Evolutionary conservation across 2,329 filamentous ascomycete genomes (phyloP), one percentile per base, ranked within the genome.

Genomic region (Verticillium zaregamsianum): DNA sequence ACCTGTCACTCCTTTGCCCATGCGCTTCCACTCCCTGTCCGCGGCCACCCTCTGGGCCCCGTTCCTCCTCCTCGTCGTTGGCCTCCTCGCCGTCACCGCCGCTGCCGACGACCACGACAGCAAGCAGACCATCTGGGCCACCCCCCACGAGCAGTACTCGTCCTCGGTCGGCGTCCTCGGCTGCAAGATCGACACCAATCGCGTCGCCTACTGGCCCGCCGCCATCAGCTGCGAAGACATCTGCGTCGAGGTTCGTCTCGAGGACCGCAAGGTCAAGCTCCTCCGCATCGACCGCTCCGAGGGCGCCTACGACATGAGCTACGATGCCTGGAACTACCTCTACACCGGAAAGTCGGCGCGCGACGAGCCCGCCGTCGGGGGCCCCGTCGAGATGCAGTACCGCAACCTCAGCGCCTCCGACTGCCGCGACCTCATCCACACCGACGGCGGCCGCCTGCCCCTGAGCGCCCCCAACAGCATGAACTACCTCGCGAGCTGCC

Each of bases 251-350:
- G 63, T 70, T 37, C 63, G 23, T 59, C 62, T 67, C 57, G 61
- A 55, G 3, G 66, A 62, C 33, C 68, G 68, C 49, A 62, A 65
- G 56, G 55, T 70, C 32, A 64, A 68, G 58, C 66, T 70, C 11
- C 68, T 70, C 12, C 66, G 66, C 45, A 60, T 70, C 54, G 68
- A 70, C 62, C 66, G 67, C 61, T 70, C 68, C 15, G 65, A 64
- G 57, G 80, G 79, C 57, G 80, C 80, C 45, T 69, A 81, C 71
- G 81, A 84, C 66, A 74, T 84, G 71, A 74, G 70, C 65, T 83
- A 83, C 72, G 81, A 83, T 62, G 80, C 80, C 25, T 84, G 79
- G 79, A 81, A 80, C 72, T 80, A 80, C 65, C 77, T 84, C 15
- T 70, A 74, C 63, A 79, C 77, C 12, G 80, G 80, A 40, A 66